Percentiles rank a stretch among this genome's conserved stretches.
phyloP scores from a whole-genome alignment of 768 basidiomycete genomes.

The Xerocomellus dryophilus region DNA sequence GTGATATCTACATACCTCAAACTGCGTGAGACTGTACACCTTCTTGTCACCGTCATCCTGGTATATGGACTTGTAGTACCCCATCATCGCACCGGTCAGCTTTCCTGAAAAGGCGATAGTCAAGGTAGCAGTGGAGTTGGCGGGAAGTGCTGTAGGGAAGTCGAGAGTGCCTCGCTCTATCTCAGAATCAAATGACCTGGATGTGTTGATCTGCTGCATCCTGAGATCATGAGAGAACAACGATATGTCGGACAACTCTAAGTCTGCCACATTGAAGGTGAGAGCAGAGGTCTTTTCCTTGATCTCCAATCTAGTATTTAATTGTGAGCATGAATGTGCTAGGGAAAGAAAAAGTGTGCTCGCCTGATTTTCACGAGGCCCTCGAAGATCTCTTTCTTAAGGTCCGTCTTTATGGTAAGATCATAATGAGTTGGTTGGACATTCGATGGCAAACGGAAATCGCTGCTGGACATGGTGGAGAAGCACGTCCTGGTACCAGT shows the following conservation, averaged over 20 bases:
- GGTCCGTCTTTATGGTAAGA: constrained; percentile 75
- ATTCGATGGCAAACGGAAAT: constrained; percentile 58
- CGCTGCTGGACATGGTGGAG: constrained; percentile 12
- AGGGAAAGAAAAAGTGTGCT: constrained; percentile 19
- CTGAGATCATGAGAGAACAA: constrained; percentile 55
- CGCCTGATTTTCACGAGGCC: constrained; percentile 75
- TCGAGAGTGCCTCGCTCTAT: constrained; percentile 63
- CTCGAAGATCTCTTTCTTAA: constrained; percentile 69
- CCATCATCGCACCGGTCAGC: constrained; percentile 72
- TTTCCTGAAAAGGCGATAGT: constrained; percentile 66
- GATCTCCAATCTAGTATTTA: constrained; percentile 54
- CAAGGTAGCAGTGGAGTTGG: constrained; percentile 67
- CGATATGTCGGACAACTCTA: constrained; percentile 56
- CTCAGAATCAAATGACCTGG: constrained; percentile 53
- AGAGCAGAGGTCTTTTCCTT: constrained; percentile 56
- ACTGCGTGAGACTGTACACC: constrained; percentile 83
- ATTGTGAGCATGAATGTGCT: background rate
- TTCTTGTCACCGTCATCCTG: constrained; percentile 62
- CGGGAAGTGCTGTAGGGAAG: constrained; percentile 57
- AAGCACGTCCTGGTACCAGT: constrained; percentile 5
- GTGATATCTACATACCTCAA: constrained; percentile 51
- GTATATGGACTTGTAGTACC: constrained; percentile 73
- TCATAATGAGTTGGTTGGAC: constrained; percentile 77
- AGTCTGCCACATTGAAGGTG: constrained; percentile 61
- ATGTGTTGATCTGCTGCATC: constrained; percentile 43